Conservation (phyloP, 345 rosid species). For the Pistacia atlantica region DNA sequence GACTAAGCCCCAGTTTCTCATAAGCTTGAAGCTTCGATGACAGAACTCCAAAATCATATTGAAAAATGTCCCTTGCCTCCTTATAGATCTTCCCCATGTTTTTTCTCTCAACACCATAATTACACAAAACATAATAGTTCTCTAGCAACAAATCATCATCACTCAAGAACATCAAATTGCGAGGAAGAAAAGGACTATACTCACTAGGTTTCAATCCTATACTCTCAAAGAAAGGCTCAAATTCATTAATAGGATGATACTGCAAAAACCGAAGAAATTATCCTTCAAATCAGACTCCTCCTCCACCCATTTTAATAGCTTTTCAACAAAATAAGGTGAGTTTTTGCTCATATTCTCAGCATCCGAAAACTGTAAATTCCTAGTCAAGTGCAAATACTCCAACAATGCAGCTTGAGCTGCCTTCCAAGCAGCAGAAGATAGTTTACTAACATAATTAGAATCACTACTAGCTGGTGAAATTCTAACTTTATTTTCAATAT, state of each 20-base stretch:
- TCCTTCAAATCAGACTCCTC: neutral
- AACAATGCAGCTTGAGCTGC: no score
- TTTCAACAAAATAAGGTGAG: neutral
- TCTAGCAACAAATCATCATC: slow-evolving; percentile 64
- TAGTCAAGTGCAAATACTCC: no score
- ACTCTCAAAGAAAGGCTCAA: no score
- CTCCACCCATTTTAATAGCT: neutral
- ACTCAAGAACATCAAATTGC: slow-evolving; percentile 40
- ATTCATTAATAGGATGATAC: slow-evolving; percentile 2
- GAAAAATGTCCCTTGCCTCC: slow-evolving; percentile 59
- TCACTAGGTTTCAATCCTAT: neutral
- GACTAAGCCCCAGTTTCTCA: slow-evolving; percentile 61
- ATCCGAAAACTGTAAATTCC: no score
- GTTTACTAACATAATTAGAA: no score
- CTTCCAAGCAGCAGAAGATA: no score
- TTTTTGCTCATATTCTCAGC: no score
- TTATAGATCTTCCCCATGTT: slow-evolving; percentile 62
- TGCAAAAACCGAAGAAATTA: no score
- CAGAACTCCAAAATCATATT: slow-evolving; percentile 52
- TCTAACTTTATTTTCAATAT: no score
- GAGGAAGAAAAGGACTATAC: no score
- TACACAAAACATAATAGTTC: slow-evolving; percentile 65
- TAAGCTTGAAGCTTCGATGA: slow-evolving; percentile 51
- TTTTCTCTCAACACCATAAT: slow-evolving; percentile 57
- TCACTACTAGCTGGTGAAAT: no score